Evolutionary conservation across 805 yeast genomes (phyloP).

Genomic region (Saturnispora saitoi): DNA sequence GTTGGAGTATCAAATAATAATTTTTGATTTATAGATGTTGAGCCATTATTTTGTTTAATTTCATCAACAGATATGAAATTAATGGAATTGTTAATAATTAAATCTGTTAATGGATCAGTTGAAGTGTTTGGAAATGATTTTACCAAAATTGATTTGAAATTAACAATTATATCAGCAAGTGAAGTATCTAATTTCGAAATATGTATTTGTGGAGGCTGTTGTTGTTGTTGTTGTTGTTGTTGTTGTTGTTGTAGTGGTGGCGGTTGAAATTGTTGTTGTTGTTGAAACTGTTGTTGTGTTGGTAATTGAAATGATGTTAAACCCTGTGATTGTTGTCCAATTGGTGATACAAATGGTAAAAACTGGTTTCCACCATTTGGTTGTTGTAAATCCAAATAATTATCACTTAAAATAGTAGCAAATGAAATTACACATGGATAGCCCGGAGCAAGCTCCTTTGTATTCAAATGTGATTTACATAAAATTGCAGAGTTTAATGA

Average conservation of each 20-base stretch:
- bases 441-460: slow-evolving; percentile 76
- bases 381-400: not conserved
- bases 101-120: not conserved
- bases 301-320: not conserved
- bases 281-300: not conserved
- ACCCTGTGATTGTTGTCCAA: too few species aligned
- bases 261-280: slow-evolving; percentile 5
- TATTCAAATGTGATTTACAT: slow-evolving; percentile 71
- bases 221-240: not conserved
- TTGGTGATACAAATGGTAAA: too few species aligned
- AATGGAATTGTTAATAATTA: not conserved
- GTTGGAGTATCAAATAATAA: not conserved
- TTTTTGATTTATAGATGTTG: not conserved
- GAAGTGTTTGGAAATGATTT: not conserved
- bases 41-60: not conserved
- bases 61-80: not conserved
- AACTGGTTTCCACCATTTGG: too few species aligned
- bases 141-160: not conserved
- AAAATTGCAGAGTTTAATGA: slow-evolving; percentile 67
- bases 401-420: slow-evolving; percentile 51
- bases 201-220: not conserved
- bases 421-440: slow-evolving; percentile 69
- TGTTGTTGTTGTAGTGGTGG: not conserved
- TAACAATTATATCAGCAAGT: not conserved
- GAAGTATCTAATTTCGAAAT: not conserved